Conservation (phyloP, 1,284 basidiomycete species). For the Hymenochaete sp. region DNA sequence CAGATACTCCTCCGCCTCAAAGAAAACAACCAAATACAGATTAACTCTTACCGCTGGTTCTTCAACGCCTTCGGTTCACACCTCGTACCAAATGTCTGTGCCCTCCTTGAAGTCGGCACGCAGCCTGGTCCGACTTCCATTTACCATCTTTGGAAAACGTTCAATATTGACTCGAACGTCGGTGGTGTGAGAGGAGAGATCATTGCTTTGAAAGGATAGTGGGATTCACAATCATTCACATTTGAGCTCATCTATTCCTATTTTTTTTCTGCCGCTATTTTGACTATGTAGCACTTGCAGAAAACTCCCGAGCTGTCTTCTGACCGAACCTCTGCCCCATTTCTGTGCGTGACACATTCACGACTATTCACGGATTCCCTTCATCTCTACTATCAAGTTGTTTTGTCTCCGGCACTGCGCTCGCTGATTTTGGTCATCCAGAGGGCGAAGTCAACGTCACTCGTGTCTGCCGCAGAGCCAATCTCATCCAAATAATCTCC, state of each 20-base stretch:
- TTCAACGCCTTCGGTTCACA: constrained; percentile 82
- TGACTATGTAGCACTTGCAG: no score
- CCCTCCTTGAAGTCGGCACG: constrained; percentile 92
- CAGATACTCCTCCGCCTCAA: constrained; percentile 94
- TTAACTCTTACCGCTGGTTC: constrained; percentile 92
- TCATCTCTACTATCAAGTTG: constrained; percentile 73
- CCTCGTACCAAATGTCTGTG: constrained; percentile 82
- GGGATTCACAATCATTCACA: constrained; percentile 63
- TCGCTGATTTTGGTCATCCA: constrained; percentile 88
- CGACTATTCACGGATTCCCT: constrained; percentile 66
- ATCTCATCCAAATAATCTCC: constrained; percentile 85
- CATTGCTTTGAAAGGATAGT: constrained; percentile 84
- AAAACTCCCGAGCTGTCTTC: no score
- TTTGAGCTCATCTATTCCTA: no score
- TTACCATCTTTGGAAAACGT: constrained; percentile 96
- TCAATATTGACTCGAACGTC: constrained; percentile 92
- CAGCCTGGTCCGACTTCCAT: constrained; percentile 84
- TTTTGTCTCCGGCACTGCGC: constrained; percentile 82
- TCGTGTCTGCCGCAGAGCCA: constrained; percentile 57
- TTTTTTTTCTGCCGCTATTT: no score
- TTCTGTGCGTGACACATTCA: constrained; percentile 61
- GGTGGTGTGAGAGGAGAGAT: constrained; percentile 98
- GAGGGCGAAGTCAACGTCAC: constrained; percentile 82
- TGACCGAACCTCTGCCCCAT: no score
- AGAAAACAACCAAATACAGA: constrained; percentile 88